Evolutionary conservation across 1,284 basidiomycete genomes (phyloP).

Genomic region (Fomes fomentarius): DNA sequence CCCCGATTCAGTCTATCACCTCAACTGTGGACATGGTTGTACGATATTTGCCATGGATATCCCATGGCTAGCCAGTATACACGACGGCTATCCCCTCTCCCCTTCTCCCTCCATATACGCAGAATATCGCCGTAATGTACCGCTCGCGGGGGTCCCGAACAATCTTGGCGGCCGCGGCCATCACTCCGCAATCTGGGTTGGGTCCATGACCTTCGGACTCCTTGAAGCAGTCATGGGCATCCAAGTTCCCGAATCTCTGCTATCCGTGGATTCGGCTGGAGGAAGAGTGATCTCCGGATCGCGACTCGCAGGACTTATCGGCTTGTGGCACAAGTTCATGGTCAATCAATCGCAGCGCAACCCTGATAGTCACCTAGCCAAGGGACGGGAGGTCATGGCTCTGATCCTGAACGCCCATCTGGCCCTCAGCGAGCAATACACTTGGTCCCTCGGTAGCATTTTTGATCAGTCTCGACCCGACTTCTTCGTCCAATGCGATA

Average conservation of each 20-base stretch:
- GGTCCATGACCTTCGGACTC: constrained; percentile 18
- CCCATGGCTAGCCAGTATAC: constrained; percentile 4
- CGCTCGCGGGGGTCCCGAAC: too few species aligned
- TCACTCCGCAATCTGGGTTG: constrained; percentile 15
- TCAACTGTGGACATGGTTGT: too few species aligned
- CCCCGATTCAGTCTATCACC: too few species aligned
- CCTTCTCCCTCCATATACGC: constrained; percentile 5
- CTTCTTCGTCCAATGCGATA: too few species aligned
- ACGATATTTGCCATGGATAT: too few species aligned
- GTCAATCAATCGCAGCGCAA: not conserved
- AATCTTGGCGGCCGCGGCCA: too few species aligned
- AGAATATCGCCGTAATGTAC: not conserved
- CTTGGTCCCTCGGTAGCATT: too few species aligned
- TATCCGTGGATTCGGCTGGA: not conserved
- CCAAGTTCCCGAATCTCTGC: constrained; percentile 4
- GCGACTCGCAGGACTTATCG: constrained; percentile 2
- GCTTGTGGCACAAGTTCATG: not conserved
- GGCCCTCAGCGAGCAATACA: too few species aligned
- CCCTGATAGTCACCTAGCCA: too few species aligned
- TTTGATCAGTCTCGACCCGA: too few species aligned
- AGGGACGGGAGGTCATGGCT: too few species aligned
- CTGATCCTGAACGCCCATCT: too few species aligned
- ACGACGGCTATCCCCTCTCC: constrained; percentile 13
- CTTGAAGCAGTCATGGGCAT: constrained; percentile 10
- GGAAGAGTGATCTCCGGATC: not conserved